phyloP scores from a whole-genome alignment of 306 rosid species.

The Quercus mongolica region DNA sequence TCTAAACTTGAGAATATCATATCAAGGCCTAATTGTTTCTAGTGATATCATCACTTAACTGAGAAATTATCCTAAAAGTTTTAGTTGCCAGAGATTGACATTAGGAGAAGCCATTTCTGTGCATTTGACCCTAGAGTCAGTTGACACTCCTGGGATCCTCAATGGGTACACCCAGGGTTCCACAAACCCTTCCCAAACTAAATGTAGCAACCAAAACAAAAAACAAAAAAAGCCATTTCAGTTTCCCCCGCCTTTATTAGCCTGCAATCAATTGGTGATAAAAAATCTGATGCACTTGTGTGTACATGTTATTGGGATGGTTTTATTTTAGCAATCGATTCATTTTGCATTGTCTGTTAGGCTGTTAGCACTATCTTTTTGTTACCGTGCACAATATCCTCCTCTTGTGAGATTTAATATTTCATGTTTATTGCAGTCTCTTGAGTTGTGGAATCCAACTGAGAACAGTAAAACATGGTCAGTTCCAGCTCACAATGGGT shows the following conservation, averaged over 20 bases:
- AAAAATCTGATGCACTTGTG: neutral
- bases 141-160: too few relatives aligned
- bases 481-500: conserved; percentile 46
- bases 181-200: too few relatives aligned
- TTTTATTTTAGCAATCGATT: neutral
- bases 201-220: too few relatives aligned
- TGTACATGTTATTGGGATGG: neutral
- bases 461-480: conserved; percentile 25
- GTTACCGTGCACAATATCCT: neutral
- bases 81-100: neutral
- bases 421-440: conserved; percentile 30
- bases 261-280: neutral
- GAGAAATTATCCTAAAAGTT: neutral
- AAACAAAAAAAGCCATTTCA: neutral
- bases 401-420: neutral
- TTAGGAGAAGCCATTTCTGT: neutral
- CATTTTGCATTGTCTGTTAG: neutral
- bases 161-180: too few relatives aligned
- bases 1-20: neutral
- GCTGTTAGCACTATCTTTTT: neutral
- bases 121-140: too few relatives aligned
- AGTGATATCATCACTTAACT: neutral
- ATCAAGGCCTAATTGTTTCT: neutral
- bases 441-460: conserved; percentile 50
- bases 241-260: neutral